phyloP scores from a whole-genome alignment of 345 rosid species.

The Boechera divaricarpa region DNA sequence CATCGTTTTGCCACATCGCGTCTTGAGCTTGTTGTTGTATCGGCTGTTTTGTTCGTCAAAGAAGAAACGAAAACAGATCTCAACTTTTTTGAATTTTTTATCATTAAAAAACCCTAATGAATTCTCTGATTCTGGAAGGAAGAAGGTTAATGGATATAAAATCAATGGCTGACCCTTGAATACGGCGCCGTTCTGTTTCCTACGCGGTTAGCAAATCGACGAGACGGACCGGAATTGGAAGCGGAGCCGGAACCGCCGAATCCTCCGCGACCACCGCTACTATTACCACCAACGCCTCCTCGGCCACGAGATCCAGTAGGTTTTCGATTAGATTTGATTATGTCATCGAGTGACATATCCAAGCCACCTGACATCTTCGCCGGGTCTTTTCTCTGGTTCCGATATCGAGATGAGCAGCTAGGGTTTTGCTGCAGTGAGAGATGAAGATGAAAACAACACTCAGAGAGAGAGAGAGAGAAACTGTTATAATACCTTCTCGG shows the following conservation, averaged over 20 bases:
- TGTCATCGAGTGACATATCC: constrained; percentile 73
- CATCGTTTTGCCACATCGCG: constrained; percentile 59
- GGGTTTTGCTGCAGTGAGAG: constrained; percentile 29
- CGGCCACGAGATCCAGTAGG: constrained; percentile 52
- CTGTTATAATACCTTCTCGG: background rate
- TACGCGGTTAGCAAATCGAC: constrained; percentile 55
- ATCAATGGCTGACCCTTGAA: constrained; percentile 52
- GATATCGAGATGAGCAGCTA: constrained; percentile 33
- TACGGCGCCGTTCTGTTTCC: constrained; percentile 56
- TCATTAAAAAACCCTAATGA: constrained; percentile 32
- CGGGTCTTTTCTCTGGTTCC: constrained; percentile 7
- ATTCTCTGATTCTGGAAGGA: constrained; percentile 42
- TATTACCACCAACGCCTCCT: constrained; percentile 38
- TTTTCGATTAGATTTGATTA: constrained; percentile 64
- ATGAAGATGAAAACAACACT: background rate
- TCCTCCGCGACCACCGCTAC: constrained; percentile 39
- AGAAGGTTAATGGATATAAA: constrained; percentile 28
- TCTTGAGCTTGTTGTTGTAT: constrained; percentile 53
- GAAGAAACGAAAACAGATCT: constrained; percentile 45
- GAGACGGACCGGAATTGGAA: constrained; percentile 51
- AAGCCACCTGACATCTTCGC: constrained; percentile 62
- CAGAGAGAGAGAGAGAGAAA: background rate
- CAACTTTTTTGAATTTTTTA: constrained; percentile 27
- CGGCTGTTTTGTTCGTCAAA: constrained; percentile 50
- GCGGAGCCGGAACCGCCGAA: constrained; percentile 40